These are phyloP conservation scores for Trichoderma sp. DNA, from an alignment of 2,329 filamentous ascomycete species.

Conservation along the genomic window DNA sequence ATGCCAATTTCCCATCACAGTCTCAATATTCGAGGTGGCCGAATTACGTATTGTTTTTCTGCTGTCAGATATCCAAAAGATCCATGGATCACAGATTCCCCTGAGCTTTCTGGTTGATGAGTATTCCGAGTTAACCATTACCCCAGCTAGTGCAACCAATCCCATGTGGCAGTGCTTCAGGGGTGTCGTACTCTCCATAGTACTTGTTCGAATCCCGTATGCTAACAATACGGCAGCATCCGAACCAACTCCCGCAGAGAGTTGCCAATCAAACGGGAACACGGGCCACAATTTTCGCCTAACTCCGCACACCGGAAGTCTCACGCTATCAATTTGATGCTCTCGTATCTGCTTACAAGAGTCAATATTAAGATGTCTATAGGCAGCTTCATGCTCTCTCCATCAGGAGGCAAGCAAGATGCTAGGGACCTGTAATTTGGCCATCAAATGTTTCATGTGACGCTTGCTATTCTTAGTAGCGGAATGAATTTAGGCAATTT, in stretches of 20 bases:
- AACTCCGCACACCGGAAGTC: neutral
- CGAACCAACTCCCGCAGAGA: neutral
- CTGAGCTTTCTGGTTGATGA: neutral
- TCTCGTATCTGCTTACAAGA: neutral
- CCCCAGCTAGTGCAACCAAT: neutral
- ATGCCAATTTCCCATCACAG: neutral
- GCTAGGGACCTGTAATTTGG: neutral
- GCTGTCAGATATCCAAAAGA: neutral
- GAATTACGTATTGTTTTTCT: too few species aligned
- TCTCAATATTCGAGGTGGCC: neutral
- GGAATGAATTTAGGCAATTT: neutral
- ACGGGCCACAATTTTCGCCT: neutral
- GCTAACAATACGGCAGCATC: neutral
- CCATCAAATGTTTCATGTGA: neutral
- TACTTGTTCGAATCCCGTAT: neutral
- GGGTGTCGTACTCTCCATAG: neutral
- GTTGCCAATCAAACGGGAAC: neutral
- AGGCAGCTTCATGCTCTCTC: neutral
- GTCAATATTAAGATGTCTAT: neutral
- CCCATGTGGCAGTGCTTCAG: neutral
- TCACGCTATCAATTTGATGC: neutral
- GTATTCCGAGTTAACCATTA: constrained; percentile 4
- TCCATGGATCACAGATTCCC: neutral
- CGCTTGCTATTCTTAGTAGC: neutral
- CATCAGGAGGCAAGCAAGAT: neutral